Percentiles rank a stretch among this genome's conserved stretches.
phyloP scores from a whole-genome alignment of 371 early-diverging fungal genomes.

The Rhizopus arrhizus region DNA sequence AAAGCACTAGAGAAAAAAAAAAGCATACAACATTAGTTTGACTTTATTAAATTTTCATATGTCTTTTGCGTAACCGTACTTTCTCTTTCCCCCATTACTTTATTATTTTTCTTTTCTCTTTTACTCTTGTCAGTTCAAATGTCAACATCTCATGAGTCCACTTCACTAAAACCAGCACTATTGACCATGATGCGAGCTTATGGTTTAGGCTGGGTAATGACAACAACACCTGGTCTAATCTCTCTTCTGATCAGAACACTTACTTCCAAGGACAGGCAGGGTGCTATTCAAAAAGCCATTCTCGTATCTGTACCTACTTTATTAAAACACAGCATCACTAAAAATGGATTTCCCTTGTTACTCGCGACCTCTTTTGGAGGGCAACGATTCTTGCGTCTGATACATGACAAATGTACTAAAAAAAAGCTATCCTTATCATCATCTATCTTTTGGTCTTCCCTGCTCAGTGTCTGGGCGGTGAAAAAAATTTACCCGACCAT shows the following conservation, averaged over 20 bases:
- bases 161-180: conserved; percentile 23
- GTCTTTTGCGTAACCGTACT: not conserved
- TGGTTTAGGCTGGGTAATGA: conserved; percentile 42
- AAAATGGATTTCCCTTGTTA: conserved; percentile 45
- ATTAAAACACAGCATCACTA: conserved; percentile 27
- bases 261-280: not conserved
- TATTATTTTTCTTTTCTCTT: not conserved
- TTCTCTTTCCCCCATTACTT: not conserved
- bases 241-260: conserved; percentile 29
- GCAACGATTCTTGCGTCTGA: conserved; percentile 25
- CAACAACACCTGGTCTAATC: conserved; percentile 32
- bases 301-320: conserved; percentile 21
- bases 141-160: not conserved
- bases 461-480: conserved; percentile 31
- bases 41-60: not conserved
- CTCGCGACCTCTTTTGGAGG: conserved; percentile 42
- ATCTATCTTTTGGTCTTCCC: conserved; percentile 35
- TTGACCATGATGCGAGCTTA: conserved; percentile 42
- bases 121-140: not conserved
- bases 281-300: conserved; percentile 24
- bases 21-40: not conserved
- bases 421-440: conserved; percentile 7
- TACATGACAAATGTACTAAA: conserved; percentile 2
- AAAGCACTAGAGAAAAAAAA: too few relatives aligned
- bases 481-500: conserved; percentile 39